Evolutionary conservation across 352 stramenopile genomes (phyloP).

Genomic region (Phytophthora vignae): DNA sequence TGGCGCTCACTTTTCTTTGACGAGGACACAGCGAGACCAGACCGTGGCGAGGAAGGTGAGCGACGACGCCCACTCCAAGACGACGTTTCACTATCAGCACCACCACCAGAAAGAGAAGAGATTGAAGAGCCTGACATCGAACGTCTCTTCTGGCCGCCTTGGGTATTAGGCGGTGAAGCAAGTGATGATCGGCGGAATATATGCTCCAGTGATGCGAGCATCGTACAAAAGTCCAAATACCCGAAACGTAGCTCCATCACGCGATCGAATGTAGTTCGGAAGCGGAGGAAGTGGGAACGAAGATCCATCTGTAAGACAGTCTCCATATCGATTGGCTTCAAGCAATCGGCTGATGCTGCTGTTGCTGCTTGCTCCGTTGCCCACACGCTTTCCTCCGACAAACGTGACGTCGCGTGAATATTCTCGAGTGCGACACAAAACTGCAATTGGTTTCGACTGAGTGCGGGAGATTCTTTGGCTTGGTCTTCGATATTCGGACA

Average conservation of each 20-base stretch:
- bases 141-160: constrained; percentile 34
- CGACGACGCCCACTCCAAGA: constrained; percentile 36
- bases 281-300: constrained; percentile 61
- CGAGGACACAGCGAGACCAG: constrained; percentile 19
- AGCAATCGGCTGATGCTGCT: constrained; percentile 64
- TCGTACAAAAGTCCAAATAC: constrained; percentile 84
- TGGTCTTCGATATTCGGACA: constrained; percentile 26
- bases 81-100: constrained; percentile 40
- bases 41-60: constrained; percentile 35
- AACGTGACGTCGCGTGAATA: constrained; percentile 76
- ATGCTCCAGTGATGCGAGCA: constrained; percentile 66
- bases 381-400: constrained; percentile 84
- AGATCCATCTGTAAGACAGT: constrained; percentile 78
- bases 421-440: constrained; percentile 69
- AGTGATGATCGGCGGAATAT: constrained; percentile 52
- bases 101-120: constrained; percentile 54
- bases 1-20: constrained; percentile 39
- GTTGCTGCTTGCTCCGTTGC: constrained; percentile 48
- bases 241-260: constrained; percentile 86
- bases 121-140: constrained; percentile 64
- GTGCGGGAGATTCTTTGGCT: constrained; percentile 26
- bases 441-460: constrained; percentile 65
- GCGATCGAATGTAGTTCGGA: constrained; percentile 77
- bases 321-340: constrained; percentile 82
- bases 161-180: constrained; percentile 7